Base-by-base conservation (phyloP, 805 yeast species). In the Yamadazyma ubonensis region DNA sequence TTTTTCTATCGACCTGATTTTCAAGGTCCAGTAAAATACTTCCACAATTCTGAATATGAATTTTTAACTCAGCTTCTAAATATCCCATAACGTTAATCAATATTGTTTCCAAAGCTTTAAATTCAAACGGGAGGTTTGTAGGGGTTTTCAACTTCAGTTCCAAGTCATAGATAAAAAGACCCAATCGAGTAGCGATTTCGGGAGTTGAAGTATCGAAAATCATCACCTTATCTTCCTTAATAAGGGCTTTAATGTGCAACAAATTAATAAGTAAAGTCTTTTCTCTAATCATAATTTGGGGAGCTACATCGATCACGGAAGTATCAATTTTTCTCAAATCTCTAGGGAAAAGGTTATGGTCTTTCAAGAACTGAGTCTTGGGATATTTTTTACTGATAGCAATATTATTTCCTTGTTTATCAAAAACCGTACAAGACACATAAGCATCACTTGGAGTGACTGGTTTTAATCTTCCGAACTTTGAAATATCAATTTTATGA, bases 251-350 rank as follows among this genome's bases (percentile, higher is more conserved):
- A 36, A 93, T 88, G 57, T 90, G 93, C 27, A 93, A 65, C 54
- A 93, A 63, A 56, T 89, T 90, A 35, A 93, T 79, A 39, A 93
- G 67, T 14, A 91, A 85, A 38, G 95, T 83, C 47, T 77, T 76
- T n/a, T 67, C 53, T 43, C 97, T 74, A 16, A 89, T 88, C 44
- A 90, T 81, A 33, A 93, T 83, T 14, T 88, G 79, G 0, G 99
- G 99, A 3, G 90, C 90, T 15, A 91, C 86, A 59, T 88, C 96
- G 39, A 78, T 74, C 27, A 78, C 67, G 1, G 85, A 71, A 3
- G 81, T 69, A 53, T 91, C 96, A 38, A 90, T 83, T 54, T 86
- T 89, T 21, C 97, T 64, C 46, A 90, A 65, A 59, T 90, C 97
- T 62, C 97, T 69, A 2, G 97, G 95, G 47, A 82, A 87, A 19